phyloP scores from a whole-genome alignment of 177 flowering plant species.

The Tripterygium wilfordii region DNA sequence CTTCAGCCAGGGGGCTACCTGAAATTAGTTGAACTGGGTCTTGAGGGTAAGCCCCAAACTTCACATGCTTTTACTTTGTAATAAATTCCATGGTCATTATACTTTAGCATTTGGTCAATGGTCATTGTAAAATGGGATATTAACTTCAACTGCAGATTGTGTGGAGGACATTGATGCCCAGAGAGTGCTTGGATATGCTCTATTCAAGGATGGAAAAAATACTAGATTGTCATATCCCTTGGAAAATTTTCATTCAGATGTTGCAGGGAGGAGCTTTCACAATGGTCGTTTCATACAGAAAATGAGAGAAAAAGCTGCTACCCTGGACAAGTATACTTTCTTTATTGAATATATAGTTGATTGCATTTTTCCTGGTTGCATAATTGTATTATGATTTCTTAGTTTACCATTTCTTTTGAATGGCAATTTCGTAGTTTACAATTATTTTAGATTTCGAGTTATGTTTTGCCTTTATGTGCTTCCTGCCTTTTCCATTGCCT shows the following conservation, averaged over 20 bases:
- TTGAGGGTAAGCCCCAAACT: slow-evolving; percentile 23
- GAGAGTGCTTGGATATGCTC: slow-evolving; percentile 40
- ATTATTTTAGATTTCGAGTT: no score
- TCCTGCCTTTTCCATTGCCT: no score
- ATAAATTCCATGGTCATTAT: no score
- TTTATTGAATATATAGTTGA: no score
- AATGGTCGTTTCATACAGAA: slow-evolving; percentile 45
- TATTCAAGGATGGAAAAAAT: slow-evolving; percentile 38
- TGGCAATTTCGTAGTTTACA: no score
- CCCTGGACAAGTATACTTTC: slow-evolving; percentile 30
- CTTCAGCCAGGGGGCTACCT: slow-evolving; percentile 52
- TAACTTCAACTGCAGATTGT: slow-evolving; percentile 23
- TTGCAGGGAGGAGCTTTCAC: no score
- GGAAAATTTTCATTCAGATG: slow-evolving; percentile 37
- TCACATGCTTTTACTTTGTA: background rate
- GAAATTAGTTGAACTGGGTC: slow-evolving; percentile 40
- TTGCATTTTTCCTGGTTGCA: no score
- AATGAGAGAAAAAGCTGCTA: slow-evolving; percentile 44
- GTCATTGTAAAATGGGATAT: no score
- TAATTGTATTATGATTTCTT: no score
- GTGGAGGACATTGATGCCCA: slow-evolving; percentile 43
- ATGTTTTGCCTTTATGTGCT: no score
- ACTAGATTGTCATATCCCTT: slow-evolving; percentile 39
- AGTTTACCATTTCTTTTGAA: no score
- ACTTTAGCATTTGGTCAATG: no score